Evolutionary conservation across 2,329 filamentous ascomycete genomes (phyloP), one percentile per base, ranked within the genome.

Genomic region (Exophiala calicioides): DNA sequence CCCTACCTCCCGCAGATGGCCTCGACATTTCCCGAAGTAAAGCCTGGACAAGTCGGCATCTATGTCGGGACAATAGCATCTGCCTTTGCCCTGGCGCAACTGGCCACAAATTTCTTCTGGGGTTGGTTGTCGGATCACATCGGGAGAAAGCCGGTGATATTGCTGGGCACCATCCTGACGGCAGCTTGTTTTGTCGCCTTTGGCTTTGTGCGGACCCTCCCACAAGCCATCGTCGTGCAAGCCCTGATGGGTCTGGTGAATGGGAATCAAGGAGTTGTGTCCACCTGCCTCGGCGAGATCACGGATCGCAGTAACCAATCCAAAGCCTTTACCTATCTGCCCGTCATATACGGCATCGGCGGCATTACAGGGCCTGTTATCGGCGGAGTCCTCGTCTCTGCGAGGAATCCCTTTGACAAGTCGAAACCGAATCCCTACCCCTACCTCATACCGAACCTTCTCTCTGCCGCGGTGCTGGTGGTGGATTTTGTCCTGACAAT

Each of bases 1-100:
- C 93, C 93, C 1, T 98, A 98, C 67, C 80, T 98, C 1, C 93
- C 93, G 0, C 81, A 90, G 59, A 97, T 98, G 91, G 84, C 90
- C 1, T 80, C 82, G 16, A 83, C 82, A 1, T 97, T 97, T 64
- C 86, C 88, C 1, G 88, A 88, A 52, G 84, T 96, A 15, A 78
- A 85, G 15, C 69, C 77, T 1, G 76, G 74, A 4, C 74, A 90
- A 59, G 85, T 86, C 23, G 93, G 91, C 1, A 65, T 97, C 31
- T 97, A 95, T 64, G 90, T 97, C 1, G 93, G 93, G 10, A 75
- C 90, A 35, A 84, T 97, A 36, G 93, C 91, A 1, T 95, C 89
- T 5, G 80, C 88, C 0, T 98, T 98, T 65, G 93, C 93, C 3
- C 71, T 95, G 48, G 91, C 93, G 8, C 93, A 98, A 69, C 85